These are phyloP conservation scores for Xerocomellus amylosporus DNA, from an alignment of 768 basidiomycete genomes.

Conservation along the genomic window DNA sequence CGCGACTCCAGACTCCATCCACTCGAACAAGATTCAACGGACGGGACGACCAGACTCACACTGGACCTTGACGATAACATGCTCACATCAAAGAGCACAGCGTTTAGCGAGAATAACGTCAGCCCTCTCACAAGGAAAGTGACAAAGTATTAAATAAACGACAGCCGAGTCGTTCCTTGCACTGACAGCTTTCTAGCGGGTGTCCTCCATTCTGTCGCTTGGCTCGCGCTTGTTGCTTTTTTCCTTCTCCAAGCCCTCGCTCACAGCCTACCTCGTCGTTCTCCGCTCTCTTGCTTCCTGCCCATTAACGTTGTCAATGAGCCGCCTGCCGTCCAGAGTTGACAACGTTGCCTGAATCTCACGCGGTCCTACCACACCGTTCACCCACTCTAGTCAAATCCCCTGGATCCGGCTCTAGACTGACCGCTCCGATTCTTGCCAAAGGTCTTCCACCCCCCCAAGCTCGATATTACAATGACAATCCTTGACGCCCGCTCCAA, in stretches of 20 bases:
- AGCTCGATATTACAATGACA: conserved; percentile 9
- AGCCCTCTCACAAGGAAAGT: conserved; percentile 7
- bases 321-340: background rate
- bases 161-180: conserved; percentile 1
- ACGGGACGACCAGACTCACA: background rate
- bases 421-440: background rate
- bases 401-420: background rate
- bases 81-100: background rate
- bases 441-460: background rate
- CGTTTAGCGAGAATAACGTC: conserved; percentile 14
- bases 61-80: background rate
- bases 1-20: background rate
- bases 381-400: background rate
- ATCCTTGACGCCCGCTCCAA: conserved; percentile 4
- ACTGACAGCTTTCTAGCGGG: conserved; percentile 4
- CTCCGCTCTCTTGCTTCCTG: background rate
- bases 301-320: conserved; percentile 10
- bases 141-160: background rate
- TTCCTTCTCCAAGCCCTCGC: background rate
- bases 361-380: conserved; percentile 16
- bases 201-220: conserved; percentile 7
- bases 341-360: conserved; percentile 18
- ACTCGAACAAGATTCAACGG: background rate
- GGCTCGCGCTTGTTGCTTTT: background rate
- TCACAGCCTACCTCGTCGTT: background rate